Evolutionary conservation across 1,284 basidiomycete species (phyloP).

Genomic region (Phellopilus nigrolimitatus): DNA sequence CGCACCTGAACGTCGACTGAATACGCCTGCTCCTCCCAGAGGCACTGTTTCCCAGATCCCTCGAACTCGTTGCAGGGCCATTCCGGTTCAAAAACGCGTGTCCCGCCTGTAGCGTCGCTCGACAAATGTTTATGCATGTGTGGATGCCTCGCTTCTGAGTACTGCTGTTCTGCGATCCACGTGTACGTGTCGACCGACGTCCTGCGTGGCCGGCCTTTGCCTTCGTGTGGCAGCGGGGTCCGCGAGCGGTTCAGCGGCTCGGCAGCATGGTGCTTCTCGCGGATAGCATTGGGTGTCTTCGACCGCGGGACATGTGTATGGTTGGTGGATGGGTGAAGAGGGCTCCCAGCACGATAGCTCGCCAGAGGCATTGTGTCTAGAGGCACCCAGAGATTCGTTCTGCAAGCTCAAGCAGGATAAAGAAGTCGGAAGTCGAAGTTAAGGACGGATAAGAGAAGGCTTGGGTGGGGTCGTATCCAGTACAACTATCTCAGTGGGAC

Average conservation of each 20-base stretch:
- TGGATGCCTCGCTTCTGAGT: conserved; percentile 39
- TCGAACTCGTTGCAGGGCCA: neutral
- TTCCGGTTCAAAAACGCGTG: conserved; percentile 26
- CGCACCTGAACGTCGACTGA: conserved; percentile 46
- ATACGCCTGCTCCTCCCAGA: conserved; percentile 48
- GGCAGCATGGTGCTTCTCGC: neutral
- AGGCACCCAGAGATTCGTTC: neutral
- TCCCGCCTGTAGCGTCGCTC: conserved; percentile 24
- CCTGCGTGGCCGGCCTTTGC: conserved; percentile 31
- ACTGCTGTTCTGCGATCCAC: conserved; percentile 54
- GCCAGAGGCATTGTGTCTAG: neutral
- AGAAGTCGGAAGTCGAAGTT: neutral
- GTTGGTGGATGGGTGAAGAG: conserved; percentile 8
- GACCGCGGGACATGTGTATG: conserved; percentile 1
- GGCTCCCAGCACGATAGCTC: neutral
- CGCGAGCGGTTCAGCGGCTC: conserved; percentile 10
- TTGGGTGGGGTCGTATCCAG: neutral
- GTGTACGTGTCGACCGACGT: conserved; percentile 46
- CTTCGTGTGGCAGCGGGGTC: conserved; percentile 10
- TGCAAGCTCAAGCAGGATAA: neutral
- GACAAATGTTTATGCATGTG: conserved; percentile 50
- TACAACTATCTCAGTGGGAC: too few species aligned
- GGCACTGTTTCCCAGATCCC: conserved; percentile 28
- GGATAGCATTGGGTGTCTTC: neutral
- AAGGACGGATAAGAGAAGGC: neutral